Evolutionary conservation across 306 rosid species (phyloP), one percentile per base, ranked within the genome.

Genomic region (Spatholobus suberectus): DNA sequence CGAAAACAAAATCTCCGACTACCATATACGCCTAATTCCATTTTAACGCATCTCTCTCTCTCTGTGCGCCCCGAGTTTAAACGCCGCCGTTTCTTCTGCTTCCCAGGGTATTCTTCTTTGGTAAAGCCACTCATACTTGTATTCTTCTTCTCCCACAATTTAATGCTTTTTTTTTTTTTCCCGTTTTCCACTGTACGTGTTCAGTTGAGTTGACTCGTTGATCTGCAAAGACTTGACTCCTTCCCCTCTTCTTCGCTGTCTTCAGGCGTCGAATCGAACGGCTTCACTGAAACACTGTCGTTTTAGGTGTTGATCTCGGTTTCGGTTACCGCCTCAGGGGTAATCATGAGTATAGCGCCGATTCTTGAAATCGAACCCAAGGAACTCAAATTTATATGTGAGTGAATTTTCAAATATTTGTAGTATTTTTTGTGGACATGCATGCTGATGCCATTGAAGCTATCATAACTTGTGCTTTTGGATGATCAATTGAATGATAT

Each of bases 361-460:
- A 79, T 93, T 67, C 86, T 96, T 75, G 90, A 91, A 79, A 90
- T 96, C 78, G 91, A 96, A 52, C 98, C 99, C 59, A 89, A 79
- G 70, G 96, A 96, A 83, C 89, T 96, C 89, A 81, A 89, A 73
- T 96, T 96, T 80, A 34, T 73, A 20, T 83, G 99, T 96, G 54
- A 94, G 97, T 86, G 43, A 44, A 24, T 35, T 65, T 61, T 75
- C 18, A 1, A 35, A 7, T 65, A 5, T 6, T 26, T 65, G 12
- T 72, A 18, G 7, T 18, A 8, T 10, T 35, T 3, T 4, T 5
- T 40, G 3, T 40, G 57, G 34, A 41, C 41, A 24, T 32, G 18
- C 67, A 34, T 65, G 32, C 13, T 69, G 74, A 70, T 12, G 74
- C 38, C 3, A 10, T 52, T 38, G 41, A 52, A 51, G 49, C 55